Percentiles rank a stretch among this genome's conserved stretches.
These are phyloP conservation scores for Colletotrichum kahawae DNA, from an alignment of 2,329 filamentous ascomycete species.

Conservation along the genomic window DNA sequence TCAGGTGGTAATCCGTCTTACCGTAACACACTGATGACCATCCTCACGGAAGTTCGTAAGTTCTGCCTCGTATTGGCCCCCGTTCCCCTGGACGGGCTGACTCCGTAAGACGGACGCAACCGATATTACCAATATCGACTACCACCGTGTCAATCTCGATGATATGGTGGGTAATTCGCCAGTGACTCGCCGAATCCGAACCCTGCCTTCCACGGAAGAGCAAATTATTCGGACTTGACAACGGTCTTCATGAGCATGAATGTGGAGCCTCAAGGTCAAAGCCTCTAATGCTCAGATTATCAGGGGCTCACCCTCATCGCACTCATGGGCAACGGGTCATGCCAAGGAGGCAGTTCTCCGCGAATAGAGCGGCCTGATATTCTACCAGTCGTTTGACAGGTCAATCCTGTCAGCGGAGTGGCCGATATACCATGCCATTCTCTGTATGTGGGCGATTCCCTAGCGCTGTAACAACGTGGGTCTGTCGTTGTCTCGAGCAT, in stretches of 20 bases:
- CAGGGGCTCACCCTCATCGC: neutral
- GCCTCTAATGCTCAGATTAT: neutral
- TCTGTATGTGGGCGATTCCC: neutral
- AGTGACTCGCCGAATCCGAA: neutral
- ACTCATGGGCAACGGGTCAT: neutral
- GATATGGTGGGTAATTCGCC: neutral
- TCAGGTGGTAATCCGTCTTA: neutral
- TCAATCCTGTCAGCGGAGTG: neutral
- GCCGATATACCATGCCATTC: neutral
- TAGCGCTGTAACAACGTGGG: neutral
- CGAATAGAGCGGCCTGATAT: neutral
- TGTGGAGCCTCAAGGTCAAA: neutral
- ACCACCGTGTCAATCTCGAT: neutral
- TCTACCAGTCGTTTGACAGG: neutral
- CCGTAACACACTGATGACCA: neutral
- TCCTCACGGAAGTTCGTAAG: neutral
- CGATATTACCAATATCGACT: neutral
- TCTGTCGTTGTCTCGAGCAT: neutral
- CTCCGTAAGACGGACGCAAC: neutral
- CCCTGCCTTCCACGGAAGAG: too few relatives aligned
- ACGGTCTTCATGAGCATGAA: neutral
- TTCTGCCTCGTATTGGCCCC: neutral
- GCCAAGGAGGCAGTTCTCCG: neutral
- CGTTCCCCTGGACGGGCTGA: neutral
- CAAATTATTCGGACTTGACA: constrained; percentile 36